These are phyloP conservation scores for Daldinia eschscholtzii DNA, from an alignment of 2,329 filamentous ascomycete species.

Conservation along the genomic window DNA sequence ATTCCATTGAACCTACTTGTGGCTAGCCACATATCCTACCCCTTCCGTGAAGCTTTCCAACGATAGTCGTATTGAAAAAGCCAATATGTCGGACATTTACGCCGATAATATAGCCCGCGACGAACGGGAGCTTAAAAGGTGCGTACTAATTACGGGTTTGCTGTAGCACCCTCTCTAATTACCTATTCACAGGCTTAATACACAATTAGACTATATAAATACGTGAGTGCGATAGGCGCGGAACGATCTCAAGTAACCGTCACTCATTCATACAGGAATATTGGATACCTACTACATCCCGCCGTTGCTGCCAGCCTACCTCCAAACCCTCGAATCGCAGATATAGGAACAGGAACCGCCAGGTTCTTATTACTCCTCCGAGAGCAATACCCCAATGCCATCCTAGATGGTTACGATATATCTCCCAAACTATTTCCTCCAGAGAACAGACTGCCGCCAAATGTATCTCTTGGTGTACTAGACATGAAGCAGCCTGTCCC, in stretches of 20 bases:
- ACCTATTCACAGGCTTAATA: neutral
- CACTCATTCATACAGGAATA: slow-evolving; percentile 5
- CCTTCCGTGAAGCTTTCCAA: too few relatives aligned
- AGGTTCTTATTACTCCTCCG: neutral
- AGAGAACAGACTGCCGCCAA: neutral
- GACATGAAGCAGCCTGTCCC: neutral
- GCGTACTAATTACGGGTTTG: neutral
- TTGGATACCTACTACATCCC: slow-evolving; percentile 8
- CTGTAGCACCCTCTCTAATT: neutral
- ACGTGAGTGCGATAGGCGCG: neutral
- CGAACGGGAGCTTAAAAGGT: neutral
- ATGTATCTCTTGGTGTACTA: neutral
- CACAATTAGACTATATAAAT: neutral
- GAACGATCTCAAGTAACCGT: neutral
- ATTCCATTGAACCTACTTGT: too few relatives aligned
- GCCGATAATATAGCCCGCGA: neutral
- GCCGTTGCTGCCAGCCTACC: slow-evolving; percentile 1
- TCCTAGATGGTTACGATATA: slow-evolving; percentile 1
- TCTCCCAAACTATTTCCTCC: neutral
- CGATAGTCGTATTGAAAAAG: too few relatives aligned
- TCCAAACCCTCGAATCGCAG: slow-evolving; percentile 1
- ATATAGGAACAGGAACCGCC: slow-evolving; percentile 1
- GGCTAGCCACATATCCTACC: too few relatives aligned
- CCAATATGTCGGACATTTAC: too few relatives aligned
- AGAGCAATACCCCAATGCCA: neutral